Evolutionary conservation across 2,329 filamentous ascomycete genomes (phyloP), one percentile per base, ranked within the genome.

Genomic region (Mollisia scopiformis): DNA sequence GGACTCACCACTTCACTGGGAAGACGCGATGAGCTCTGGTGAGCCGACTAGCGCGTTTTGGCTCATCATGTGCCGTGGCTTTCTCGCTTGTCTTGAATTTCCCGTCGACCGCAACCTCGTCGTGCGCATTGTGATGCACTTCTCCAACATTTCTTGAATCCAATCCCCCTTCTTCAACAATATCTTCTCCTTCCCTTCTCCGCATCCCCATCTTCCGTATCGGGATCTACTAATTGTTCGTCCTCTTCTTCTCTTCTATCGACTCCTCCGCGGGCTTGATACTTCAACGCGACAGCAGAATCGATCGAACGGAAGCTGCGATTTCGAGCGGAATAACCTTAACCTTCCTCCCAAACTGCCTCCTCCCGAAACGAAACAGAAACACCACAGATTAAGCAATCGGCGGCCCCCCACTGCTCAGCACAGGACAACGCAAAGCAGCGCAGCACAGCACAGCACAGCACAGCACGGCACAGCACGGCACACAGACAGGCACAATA

Each of bases 351-450:
- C 10, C 53, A 53, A 37, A 57, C 57, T 63, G 61, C 60, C 59
- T 57, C 55, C 54, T 61, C 59, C 66, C 67, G 67, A 69, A 66
- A 67, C 67, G 61, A 65, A 68, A 64, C 60, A 65, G 62, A 69
- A 69, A 68, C 67, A 63, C 64, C 49, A 43, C 65, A 61, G 28
- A 67, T 60, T 63, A 62, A 68, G 64, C 59, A 65, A 58, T 43
- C 57, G 37, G 41, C n/a, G n/a, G n/a, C 55, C 19, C n/a, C n/a
- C n/a, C n/a, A n/a, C n/a, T n/a, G n/a, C n/a, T n/a, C n/a, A n/a
- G n/a, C n/a, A n/a, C n/a, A n/a, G n/a, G n/a, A n/a, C n/a, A n/a
- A n/a, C n/a, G n/a, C n/a, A n/a, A n/a, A n/a, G n/a, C 21, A 25
- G 30, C 31, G 31, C 31, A 35, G 41, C 39, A 55, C 54, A 61